These are phyloP conservation scores for Amborella trichopoda DNA, from an alignment of 164 flowering plant genomes.

Conservation along the genomic window DNA sequence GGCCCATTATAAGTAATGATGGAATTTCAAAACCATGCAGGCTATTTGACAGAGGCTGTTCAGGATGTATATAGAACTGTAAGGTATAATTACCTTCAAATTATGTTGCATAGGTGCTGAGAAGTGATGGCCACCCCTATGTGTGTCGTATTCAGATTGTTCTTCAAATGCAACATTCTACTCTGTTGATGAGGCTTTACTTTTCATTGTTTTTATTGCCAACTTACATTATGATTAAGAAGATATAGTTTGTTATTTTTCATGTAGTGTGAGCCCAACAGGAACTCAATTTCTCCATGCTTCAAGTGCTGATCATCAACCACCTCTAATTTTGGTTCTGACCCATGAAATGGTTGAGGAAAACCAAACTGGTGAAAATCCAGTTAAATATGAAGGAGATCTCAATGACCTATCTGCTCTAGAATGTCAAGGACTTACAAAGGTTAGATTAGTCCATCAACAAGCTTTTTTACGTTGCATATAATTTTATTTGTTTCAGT, in stretches of 20 bases:
- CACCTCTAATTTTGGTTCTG: conserved; percentile 29
- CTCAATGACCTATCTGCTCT: conserved; percentile 13
- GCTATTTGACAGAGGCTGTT: conserved; percentile 33
- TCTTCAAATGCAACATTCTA: too few species aligned
- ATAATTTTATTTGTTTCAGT: not conserved
- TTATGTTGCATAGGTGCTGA: too few species aligned
- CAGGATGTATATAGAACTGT: conserved; percentile 28
- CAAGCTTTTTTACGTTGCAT: not conserved
- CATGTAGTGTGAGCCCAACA: conserved; percentile 26
- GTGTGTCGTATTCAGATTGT: too few species aligned
- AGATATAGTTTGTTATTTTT: too few species aligned
- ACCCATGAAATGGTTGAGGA: conserved; percentile 31
- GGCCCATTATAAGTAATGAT: too few species aligned
- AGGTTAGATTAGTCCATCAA: conserved; percentile 21
- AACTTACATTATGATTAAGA: too few species aligned
- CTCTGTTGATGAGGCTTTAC: too few species aligned
- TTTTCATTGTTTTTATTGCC: too few species aligned
- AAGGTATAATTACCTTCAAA: conserved; percentile 19
- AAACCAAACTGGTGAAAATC: conserved; percentile 6
- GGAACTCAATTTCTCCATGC: conserved; percentile 33
- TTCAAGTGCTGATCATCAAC: conserved; percentile 28
- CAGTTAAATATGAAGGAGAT: conserved; percentile 14
- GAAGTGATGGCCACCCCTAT: too few species aligned
- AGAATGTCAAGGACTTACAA: conserved; percentile 22
- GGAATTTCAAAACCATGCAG: conserved; percentile 19